Conservation (phyloP, 768 basidiomycete species). For the Trametes punicea region DNA sequence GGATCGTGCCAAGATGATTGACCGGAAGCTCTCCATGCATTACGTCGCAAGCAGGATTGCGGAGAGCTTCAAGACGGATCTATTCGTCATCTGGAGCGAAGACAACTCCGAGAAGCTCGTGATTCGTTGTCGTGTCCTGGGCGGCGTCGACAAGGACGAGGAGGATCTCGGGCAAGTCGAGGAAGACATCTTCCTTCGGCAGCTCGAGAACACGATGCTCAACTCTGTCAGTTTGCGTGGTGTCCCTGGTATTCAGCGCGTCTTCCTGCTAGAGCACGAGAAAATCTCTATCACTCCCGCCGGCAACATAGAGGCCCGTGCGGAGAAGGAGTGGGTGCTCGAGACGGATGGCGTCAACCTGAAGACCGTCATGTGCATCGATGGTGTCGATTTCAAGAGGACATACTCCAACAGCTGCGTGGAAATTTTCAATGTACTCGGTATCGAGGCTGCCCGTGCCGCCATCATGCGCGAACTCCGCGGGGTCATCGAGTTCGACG, state of each 20-base stretch:
- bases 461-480: constrained; percentile 94
- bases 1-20: constrained; percentile 96
- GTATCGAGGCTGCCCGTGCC: constrained; percentile 94
- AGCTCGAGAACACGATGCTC: constrained; percentile 94
- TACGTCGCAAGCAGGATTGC: constrained; percentile 92
- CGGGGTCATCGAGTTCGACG: constrained; percentile 97
- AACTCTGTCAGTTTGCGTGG: constrained; percentile 94
- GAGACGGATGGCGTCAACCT: constrained; percentile 97
- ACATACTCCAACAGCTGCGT: constrained; percentile 98
- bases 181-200: constrained; percentile 95
- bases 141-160: constrained; percentile 82
- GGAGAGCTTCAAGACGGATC: constrained; percentile 90
- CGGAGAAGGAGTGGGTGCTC: constrained; percentile 90
- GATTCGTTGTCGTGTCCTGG: constrained; percentile 92
- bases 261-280: constrained; percentile 91
- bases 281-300: constrained; percentile 61
- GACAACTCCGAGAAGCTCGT: constrained; percentile 97
- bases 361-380: constrained; percentile 91
- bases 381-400: constrained; percentile 89
- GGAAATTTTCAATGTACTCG: constrained; percentile 90
- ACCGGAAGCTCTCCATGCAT: constrained; percentile 92
- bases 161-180: constrained; percentile 72
- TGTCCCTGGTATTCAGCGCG: constrained; percentile 85
- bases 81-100: constrained; percentile 98
- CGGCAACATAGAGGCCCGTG: constrained; percentile 58